Conservation (phyloP, 495 filamentous ascomycete genomes). For the Aspergillus baeticus region DNA sequence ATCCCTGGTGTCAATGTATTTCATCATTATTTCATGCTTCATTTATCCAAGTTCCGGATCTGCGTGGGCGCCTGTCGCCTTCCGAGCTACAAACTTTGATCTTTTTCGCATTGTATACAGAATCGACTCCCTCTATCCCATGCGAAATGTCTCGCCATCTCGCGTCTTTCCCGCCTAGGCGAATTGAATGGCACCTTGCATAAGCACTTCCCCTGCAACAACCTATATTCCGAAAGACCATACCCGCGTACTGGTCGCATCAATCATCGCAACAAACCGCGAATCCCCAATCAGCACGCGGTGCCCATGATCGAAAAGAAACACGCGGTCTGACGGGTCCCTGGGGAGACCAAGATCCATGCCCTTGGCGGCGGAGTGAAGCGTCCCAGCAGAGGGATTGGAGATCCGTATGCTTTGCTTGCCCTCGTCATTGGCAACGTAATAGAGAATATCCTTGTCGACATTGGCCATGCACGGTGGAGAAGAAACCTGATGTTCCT, state of each 20-base stretch:
- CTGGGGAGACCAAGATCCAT: slow-evolving; percentile 17
- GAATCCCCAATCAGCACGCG: slow-evolving; percentile 19
- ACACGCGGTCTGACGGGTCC: slow-evolving; percentile 1
- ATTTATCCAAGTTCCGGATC: not conserved
- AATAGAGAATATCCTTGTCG: slow-evolving; percentile 19
- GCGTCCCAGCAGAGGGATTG: slow-evolving; percentile 10
- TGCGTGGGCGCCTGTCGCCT: no score
- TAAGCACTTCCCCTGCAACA: no score
- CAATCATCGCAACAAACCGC: slow-evolving; percentile 14
- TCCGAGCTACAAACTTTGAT: no score
- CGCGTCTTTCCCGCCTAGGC: no score
- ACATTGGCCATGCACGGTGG: slow-evolving; percentile 14
- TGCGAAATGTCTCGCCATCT: no score
- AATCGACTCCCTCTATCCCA: no score
- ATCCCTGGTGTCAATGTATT: slow-evolving; percentile 7
- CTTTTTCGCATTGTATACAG: no score
- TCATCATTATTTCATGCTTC: not conserved
- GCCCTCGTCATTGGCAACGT: slow-evolving; percentile 19
- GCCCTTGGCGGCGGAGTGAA: slow-evolving; percentile 10
- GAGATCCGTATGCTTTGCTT: slow-evolving; percentile 22
- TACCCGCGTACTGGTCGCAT: slow-evolving; percentile 13
- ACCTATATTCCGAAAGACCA: no score
- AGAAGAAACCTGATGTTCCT: not conserved
- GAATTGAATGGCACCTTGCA: no score
- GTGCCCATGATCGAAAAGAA: slow-evolving; percentile 1